phyloP scores from a whole-genome alignment of 768 basidiomycete genomes.

The Tulasnella sp. region DNA sequence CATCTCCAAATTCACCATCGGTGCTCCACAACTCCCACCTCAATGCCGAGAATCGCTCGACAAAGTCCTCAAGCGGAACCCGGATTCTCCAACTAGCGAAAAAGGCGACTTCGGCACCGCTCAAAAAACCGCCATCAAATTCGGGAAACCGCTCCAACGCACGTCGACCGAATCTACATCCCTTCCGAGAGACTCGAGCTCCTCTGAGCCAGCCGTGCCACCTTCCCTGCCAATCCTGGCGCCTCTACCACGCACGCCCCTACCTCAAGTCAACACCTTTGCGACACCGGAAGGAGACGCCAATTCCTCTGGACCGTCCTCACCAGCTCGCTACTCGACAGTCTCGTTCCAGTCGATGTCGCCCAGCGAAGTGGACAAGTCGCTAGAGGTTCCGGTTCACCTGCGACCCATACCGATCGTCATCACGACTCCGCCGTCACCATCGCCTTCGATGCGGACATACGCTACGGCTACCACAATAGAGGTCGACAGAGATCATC shows the following conservation, averaged over 20 bases:
- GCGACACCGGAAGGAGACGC: background rate
- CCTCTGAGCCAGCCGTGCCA: background rate
- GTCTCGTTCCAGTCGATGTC: background rate
- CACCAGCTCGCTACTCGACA: background rate
- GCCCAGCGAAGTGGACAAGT: background rate
- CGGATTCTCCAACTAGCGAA: background rate
- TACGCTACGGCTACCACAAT: background rate
- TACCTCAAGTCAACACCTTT: background rate
- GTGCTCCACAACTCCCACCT: background rate
- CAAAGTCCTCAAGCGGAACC: background rate
- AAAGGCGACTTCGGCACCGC: background rate
- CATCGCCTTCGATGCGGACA: background rate
- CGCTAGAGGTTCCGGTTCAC: background rate
- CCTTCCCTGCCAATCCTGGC: background rate
- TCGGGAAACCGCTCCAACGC: background rate
- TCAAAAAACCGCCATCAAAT: background rate
- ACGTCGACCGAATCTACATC: background rate
- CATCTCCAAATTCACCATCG: background rate
- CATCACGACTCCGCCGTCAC: slow-evolving; percentile 8
- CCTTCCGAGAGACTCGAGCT: background rate
- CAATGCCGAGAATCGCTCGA: background rate
- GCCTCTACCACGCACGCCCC: background rate
- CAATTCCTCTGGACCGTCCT: background rate
- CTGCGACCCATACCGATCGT: slow-evolving; percentile 6
- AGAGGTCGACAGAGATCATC: background rate